phyloP scores from a whole-genome alignment of 2,329 filamentous ascomycete genomes.

The Aspergillus costaricaensis region DNA sequence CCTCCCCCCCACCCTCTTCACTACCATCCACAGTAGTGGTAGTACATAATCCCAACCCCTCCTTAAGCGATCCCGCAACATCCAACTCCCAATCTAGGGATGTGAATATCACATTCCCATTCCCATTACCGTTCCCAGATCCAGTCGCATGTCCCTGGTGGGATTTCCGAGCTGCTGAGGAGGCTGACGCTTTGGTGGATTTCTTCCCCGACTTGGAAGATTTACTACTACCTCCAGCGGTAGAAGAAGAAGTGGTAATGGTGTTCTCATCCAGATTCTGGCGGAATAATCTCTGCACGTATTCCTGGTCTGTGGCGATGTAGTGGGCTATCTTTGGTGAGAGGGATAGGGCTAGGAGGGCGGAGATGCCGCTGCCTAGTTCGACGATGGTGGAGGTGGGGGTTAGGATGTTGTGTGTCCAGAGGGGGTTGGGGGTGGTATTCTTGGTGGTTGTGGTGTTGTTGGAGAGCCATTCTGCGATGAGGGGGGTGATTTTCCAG shows the following conservation, averaged over 20 bases:
- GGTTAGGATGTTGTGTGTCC: constrained; percentile 56
- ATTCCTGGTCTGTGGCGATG: constrained; percentile 83
- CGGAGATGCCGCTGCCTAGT: constrained; percentile 85
- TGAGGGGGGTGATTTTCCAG: constrained; percentile 85
- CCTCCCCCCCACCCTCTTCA: constrained; percentile 17
- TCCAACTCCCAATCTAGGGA: constrained; percentile 81
- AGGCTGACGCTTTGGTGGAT: too few species aligned
- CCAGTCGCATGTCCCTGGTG: not conserved
- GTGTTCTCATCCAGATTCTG: constrained; percentile 66
- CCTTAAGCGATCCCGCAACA: constrained; percentile 36
- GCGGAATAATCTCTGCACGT: constrained; percentile 74
- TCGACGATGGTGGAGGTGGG: constrained; percentile 67
- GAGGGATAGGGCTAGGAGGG: constrained; percentile 71
- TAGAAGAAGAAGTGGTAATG: not conserved
- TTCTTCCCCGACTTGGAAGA: not conserved
- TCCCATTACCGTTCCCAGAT: not conserved
- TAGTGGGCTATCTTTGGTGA: constrained; percentile 64
- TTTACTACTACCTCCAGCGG: not conserved
- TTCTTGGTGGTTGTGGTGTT: not conserved
- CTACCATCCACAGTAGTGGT: not conserved
- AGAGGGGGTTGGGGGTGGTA: constrained; percentile 59
- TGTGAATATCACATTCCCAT: constrained; percentile 55
- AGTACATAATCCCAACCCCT: constrained; percentile 32
- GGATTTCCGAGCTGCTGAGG: not conserved
- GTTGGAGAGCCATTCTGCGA: constrained; percentile 76